Evolutionary conservation across 177 flowering plant genomes (phyloP).

Genomic region (Telopea speciosissima): DNA sequence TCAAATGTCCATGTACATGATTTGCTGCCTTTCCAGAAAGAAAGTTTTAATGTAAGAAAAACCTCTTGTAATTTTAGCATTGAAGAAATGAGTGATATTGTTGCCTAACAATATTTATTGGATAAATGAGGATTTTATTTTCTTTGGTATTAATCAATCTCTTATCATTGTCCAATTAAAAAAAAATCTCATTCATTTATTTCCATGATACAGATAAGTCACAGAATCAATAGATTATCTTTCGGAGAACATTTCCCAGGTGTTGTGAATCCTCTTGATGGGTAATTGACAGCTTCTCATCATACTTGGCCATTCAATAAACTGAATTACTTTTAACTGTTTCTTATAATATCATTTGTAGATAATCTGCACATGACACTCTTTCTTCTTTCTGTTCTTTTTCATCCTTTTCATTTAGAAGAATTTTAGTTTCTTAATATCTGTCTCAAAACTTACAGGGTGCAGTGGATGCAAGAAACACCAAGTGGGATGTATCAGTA

Average conservation of each 20-base stretch:
- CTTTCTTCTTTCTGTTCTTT: not conserved
- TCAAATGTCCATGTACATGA: slow-evolving; percentile 63
- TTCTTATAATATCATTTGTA: not conserved
- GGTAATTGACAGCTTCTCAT: slow-evolving; percentile 33
- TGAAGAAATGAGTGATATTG: not conserved
- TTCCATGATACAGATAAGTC: slow-evolving; percentile 53
- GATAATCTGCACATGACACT: not conserved
- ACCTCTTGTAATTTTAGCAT: not conserved
- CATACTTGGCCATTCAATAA: not conserved
- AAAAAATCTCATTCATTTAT: not conserved
- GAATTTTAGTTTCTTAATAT: no score
- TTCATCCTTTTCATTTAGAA: no score
- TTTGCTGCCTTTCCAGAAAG: slow-evolving; percentile 69
- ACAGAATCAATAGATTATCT: slow-evolving; percentile 72
- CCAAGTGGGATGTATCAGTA: slow-evolving; percentile 80
- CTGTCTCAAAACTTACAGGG: slow-evolving; percentile 33
- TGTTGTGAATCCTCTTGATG: slow-evolving; percentile 74
- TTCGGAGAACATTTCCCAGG: slow-evolving; percentile 85
- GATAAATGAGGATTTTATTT: not conserved
- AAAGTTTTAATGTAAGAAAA: slow-evolving; percentile 64
- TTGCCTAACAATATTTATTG: not conserved
- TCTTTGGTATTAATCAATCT: not conserved
- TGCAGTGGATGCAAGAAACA: slow-evolving; percentile 58
- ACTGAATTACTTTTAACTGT: not conserved
- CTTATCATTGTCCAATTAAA: not conserved